Percentiles rank a stretch among this genome's conserved stretches.
Conservation (phyloP, 495 filamentous ascomycete genomes). For the Penicillium herquei region DNA sequence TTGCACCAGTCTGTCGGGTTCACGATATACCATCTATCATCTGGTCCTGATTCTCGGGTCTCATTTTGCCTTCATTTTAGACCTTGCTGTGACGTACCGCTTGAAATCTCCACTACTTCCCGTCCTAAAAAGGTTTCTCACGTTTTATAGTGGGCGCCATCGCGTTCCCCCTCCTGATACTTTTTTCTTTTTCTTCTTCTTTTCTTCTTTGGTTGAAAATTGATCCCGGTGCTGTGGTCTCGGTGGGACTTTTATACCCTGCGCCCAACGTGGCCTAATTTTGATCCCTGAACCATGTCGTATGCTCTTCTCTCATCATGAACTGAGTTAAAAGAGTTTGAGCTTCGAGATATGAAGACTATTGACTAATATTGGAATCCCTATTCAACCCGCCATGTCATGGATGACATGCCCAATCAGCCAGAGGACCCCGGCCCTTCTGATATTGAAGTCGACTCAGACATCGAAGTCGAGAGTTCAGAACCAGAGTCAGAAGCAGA, state of each 20-base stretch:
- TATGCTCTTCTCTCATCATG: no score
- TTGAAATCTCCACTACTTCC: not conserved
- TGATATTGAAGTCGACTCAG: conserved; percentile 1
- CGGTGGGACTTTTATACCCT: no score
- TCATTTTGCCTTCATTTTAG: not conserved
- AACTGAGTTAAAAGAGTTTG: no score
- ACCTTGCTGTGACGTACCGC: not conserved
- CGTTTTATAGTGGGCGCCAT: not conserved
- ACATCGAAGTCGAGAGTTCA: conserved; percentile 4
- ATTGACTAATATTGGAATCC: no score
- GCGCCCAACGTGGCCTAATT: no score
- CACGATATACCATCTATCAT: not conserved
- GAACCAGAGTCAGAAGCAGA: conserved; percentile 21
- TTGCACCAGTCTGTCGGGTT: not conserved
- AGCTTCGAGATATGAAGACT: no score
- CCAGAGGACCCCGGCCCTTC: conserved; percentile 15
- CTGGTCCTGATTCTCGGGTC: not conserved
- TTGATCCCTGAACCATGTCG: no score
- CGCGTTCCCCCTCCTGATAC: not conserved
- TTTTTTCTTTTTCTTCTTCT: no score
- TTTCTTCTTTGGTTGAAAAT: no score
- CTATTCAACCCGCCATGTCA: conserved; percentile 26
- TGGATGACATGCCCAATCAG: conserved; percentile 27
- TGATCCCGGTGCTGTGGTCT: no score
- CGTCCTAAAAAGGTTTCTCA: conserved; percentile 5